Base-by-base conservation (phyloP, 2,329 filamentous ascomycete genomes). In the Colletotrichum destructivum region DNA sequence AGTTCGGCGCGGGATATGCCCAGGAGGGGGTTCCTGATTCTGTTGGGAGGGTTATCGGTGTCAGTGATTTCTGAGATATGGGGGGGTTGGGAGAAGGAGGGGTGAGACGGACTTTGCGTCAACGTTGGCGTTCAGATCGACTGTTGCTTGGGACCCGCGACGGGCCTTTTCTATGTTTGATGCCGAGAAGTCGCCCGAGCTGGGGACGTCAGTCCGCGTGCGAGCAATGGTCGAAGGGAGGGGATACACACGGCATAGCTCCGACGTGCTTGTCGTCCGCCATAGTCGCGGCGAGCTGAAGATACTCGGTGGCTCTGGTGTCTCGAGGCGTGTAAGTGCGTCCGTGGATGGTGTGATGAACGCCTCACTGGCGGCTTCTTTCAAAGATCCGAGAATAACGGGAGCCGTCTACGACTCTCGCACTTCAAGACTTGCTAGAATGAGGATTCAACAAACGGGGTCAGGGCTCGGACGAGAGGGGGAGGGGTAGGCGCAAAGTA, bases 1-100 rank as follows among this genome's bases (percentile, higher is more conserved):
- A 92, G 84, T 64, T 87, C 80, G 44, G 26, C 59, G 2, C 69
- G 63, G 23, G 51, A 40, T 9, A 71, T 83, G 47, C 88, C 89
- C 38, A 86, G 83, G 4, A 92, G 78, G 31, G 84, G 84, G 69
- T 85, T 85, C 75, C 83, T 82, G 78, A 85, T 85, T 73, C 83
- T 83, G 64, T 6, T 35, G 31, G 31, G 31, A 35, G 16, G 12
- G 6, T 2, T 35, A 4, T 35, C 8, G 55, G 44, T 44, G 74
- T 79, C 54, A 77, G 76, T 54, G 9, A 42, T 35, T 5, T n/a
- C 23, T 23, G 55, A 55, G 26, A 26, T 2, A 31, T 31, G 26
- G 9, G 21, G 49, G 3, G 4, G 38, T 5, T 21, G 6, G 6
- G 26, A 31, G 18, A 18, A 11, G 2, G 16, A 18, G 57, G 12